Base-by-base conservation (phyloP, 495 filamentous ascomycete genomes). In the Rostrohypoxylon terebratum region DNA sequence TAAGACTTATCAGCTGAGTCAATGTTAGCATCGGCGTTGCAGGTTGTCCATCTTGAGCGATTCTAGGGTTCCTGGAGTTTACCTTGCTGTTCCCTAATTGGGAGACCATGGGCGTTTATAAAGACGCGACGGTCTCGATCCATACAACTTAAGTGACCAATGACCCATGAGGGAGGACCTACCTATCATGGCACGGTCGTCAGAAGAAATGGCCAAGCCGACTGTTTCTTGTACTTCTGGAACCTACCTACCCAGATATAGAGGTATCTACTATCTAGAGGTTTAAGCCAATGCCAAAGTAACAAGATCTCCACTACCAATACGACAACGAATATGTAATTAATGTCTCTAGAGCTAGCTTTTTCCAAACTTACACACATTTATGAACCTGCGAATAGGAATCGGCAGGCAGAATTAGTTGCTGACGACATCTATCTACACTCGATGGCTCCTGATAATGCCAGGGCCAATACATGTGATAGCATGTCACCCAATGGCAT, bases 1-100 rank as follows among this genome's bases (percentile, higher is more conserved):
- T 13, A 59, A 31, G 28, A 13, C 18, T 6, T 33, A 11, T 59
- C 44, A 59, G 57, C 57, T 59, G 57, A 59, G 57, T 59, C 57
- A 45, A 28, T 21, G 2, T 33, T 45, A 58, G 31, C 25, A 16
- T 16, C 33, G 7, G 50, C 3, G 16, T 11, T 13, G 4, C 13
- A 33, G 25, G 1, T 1, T 33, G 23, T 13, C 16, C 16, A 14
- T 16, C 14, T 33, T 33, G 11, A 14, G 25, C 25, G 20, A 14
- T 3, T 50, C 21, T 25, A 20, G 18, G 20, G 16, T 16, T 13
- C 16, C 13, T 44, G 13, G 13, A 25, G 23, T 23, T 23, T 9
- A 21, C 3, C 11, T 14, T 8, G 5, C 10, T 20, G 20, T 23
- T 25, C 7, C 18, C 47, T 50, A 48, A 8, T 10, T 48, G 21